Conservation (phyloP, 2,329 filamentous ascomycete genomes). For the Botrytis byssoidea region DNA sequence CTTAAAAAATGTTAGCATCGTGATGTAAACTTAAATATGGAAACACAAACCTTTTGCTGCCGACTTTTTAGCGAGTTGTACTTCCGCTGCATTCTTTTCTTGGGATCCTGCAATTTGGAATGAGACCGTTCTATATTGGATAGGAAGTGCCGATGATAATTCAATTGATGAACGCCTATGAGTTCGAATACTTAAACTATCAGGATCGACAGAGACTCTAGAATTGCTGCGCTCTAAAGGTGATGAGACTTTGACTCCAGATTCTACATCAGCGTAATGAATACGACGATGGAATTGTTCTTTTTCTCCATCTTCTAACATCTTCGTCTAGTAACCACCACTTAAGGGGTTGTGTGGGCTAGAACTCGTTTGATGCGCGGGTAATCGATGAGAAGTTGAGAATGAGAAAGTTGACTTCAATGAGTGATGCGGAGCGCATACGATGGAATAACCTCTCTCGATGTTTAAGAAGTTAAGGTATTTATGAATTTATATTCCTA, state of each 20-base stretch:
- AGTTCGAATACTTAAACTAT: conserved; percentile 1
- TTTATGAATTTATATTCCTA: neutral
- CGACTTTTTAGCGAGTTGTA: conserved; percentile 43
- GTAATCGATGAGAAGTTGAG: neutral
- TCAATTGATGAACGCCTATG: conserved; percentile 36
- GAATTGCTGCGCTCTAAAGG: neutral
- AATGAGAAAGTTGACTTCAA: neutral
- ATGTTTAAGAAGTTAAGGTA: neutral
- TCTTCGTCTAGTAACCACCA: neutral
- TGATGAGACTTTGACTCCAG: neutral
- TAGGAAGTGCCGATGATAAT: conserved; percentile 45
- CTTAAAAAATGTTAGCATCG: neutral
- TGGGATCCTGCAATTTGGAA: conserved; percentile 56
- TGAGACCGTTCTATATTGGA: conserved; percentile 54
- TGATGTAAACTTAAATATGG: neutral
- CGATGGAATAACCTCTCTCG: neutral
- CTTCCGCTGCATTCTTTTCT: conserved; percentile 44
- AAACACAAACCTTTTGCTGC: conserved; percentile 45
- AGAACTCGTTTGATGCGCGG: neutral
- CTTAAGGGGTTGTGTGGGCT: neutral
- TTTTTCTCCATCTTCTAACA: neutral
- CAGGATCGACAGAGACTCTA: neutral
- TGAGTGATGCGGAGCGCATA: neutral
- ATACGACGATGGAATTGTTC: neutral
- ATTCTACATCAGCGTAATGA: neutral